phyloP scores from a whole-genome alignment of 2,329 filamentous ascomycete genomes.

The Fusarium sp. region DNA sequence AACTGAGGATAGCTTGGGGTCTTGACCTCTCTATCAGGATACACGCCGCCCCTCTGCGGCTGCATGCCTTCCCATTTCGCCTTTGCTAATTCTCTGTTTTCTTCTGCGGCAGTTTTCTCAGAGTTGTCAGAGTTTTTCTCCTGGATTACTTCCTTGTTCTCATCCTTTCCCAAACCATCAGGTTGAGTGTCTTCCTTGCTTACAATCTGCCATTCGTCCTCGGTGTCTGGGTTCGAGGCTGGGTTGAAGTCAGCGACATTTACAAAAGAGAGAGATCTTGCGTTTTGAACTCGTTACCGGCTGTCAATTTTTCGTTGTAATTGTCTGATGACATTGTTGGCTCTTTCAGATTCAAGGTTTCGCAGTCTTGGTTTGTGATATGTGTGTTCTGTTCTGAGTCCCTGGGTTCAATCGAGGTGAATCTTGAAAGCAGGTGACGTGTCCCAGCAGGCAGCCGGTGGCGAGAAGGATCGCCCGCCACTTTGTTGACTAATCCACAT shows the following conservation, averaged over 20 bases:
- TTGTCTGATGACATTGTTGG: background rate
- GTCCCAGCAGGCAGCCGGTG: background rate
- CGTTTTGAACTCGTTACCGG: accelerated
- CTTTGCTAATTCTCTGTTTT: background rate
- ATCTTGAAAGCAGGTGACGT: background rate
- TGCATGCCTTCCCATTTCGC: background rate
- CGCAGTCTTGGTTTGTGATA: accelerated
- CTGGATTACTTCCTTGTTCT: accelerated
- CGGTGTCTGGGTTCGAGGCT: background rate
- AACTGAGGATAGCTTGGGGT: constrained; percentile 1
- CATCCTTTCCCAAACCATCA: accelerated
- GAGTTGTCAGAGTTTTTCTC: accelerated
- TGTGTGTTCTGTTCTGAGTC: too few relatives aligned
- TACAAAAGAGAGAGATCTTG: background rate
- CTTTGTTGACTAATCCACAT: background rate
- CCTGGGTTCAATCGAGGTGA: background rate
- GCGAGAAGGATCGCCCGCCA: background rate
- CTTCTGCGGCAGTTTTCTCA: background rate
- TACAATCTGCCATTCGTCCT: constrained; percentile 21
- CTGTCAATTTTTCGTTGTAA: background rate
- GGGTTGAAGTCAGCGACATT: background rate
- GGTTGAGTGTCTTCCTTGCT: background rate
- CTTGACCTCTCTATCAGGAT: background rate
- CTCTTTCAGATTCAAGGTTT: accelerated
- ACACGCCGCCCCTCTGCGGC: background rate